Base-by-base conservation (phyloP, 345 rosid species). In the Abelmoschus esculentus region DNA sequence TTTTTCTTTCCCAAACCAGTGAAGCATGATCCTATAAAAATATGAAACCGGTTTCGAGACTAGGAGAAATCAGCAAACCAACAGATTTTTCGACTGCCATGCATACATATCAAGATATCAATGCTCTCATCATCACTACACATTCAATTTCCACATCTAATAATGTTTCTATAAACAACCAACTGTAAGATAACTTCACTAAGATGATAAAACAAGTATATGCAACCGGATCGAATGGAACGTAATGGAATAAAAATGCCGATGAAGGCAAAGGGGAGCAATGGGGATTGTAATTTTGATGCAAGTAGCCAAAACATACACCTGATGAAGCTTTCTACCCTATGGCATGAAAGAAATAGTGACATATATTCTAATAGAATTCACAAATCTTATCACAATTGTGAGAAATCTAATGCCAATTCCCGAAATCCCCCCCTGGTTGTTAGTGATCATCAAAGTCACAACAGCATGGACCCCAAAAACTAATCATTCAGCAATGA, bases 401-500 rank as follows among this genome's bases (percentile, higher is more conserved):
- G 71, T 46, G 42, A 70, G 57, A 66, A 49, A 42, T 65, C 17
- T 40, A 57, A 50, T 46, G 19, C 62, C 38, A 29, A 61, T 44
- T 17, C 44, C 61, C 40, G 8, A 36, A 63, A 19, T 29, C 28
- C 19, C 57, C 57, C 18, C 26, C 14, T 67, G 46, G 32, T 18
- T 65, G 26, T 40, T 56, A 36, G 52, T 66, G 69, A 75, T 18
- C 66, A 64, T 61, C 62, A 40, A 73, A 73, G 74, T 64, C 28
- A 55, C 36, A 70, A 50, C 62, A 42, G 34, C 18, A 54, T 6
- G 66, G 74, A 73, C 77, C 71, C 19, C 55, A 5, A 54, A 54
- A 65, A 11, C n/a, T 50, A 77, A 77, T 73, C 70, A 77, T 77
- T 73, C 60, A 65, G 31, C 76, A 73, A 65, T 34, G 11, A 11